Evolutionary conservation across 1,284 basidiomycete species (phyloP).

Genomic region (Paramarasmius palmivorus): DNA sequence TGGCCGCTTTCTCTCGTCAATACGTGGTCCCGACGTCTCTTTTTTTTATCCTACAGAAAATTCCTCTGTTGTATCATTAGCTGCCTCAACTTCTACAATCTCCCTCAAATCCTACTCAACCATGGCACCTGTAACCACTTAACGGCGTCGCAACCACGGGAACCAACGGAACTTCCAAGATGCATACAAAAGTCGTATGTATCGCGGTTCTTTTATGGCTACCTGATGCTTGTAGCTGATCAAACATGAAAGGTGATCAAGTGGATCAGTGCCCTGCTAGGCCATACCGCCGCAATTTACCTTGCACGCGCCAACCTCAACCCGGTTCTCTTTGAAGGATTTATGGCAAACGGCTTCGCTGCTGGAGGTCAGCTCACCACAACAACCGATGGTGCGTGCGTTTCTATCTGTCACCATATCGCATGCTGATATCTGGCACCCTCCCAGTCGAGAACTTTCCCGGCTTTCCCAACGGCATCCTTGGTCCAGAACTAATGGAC

Average conservation of each 20-base stretch:
- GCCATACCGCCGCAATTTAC: constrained; percentile 95
- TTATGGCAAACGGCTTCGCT: constrained; percentile 98
- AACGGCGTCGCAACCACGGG: constrained; percentile 1
- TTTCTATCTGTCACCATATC: constrained; percentile 1
- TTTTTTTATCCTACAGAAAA: neutral
- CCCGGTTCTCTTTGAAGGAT: constrained; percentile 96
- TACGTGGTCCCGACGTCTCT: constrained; percentile 14
- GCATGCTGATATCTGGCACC: constrained; percentile 1
- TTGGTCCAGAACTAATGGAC: constrained; percentile 98
- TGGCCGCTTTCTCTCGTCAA: constrained; percentile 1
- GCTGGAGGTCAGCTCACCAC: constrained; percentile 98
- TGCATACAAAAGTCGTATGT: constrained; percentile 16
- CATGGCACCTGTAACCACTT: constrained; percentile 13
- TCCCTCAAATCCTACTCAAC: neutral
- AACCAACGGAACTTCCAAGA: constrained; percentile 12
- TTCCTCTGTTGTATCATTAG: constrained; percentile 9
- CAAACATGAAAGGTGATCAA: constrained; percentile 75
- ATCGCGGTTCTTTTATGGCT: neutral
- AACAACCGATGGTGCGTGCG: constrained; percentile 77
- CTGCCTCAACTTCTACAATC: constrained; percentile 4
- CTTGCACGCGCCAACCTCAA: constrained; percentile 92
- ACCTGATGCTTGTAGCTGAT: neutral
- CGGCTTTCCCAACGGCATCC: constrained; percentile 95
- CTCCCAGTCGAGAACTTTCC: constrained; percentile 94
- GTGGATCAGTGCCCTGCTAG: constrained; percentile 95